Evolutionary conservation across 441 rosid genomes (phyloP).

Genomic region (Pelargonium myrrhifolium): DNA sequence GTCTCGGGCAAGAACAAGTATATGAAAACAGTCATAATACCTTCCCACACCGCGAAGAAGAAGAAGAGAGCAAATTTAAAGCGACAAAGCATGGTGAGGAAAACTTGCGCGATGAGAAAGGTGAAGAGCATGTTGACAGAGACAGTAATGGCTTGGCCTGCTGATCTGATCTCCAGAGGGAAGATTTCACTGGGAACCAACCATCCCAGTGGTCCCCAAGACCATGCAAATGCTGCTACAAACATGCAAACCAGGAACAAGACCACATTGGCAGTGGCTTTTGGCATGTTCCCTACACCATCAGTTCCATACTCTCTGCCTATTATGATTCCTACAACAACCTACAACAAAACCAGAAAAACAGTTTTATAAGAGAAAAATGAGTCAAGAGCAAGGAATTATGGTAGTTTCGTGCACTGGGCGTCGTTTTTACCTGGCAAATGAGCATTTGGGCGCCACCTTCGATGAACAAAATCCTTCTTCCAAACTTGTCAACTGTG

Average conservation of each 20-base stretch:
- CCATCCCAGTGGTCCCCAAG: slow-evolving; percentile 96
- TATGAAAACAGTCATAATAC: slow-evolving; percentile 54
- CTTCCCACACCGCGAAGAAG: slow-evolving; percentile 65
- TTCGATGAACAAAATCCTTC: slow-evolving; percentile 68
- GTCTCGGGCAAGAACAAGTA: slow-evolving; percentile 75
- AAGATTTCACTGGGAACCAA: slow-evolving; percentile 84
- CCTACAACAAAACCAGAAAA: slow-evolving; percentile 22
- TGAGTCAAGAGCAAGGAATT: no score
- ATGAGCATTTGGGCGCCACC: slow-evolving; percentile 77
- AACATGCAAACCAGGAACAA: slow-evolving; percentile 77
- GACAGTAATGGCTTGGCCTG: slow-evolving; percentile 76
- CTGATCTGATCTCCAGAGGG: slow-evolving; percentile 78
- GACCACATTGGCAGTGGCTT: slow-evolving; percentile 67
- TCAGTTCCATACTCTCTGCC: slow-evolving; percentile 61
- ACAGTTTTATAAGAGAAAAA: no score
- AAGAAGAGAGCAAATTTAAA: slow-evolving; percentile 77
- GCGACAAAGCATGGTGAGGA: slow-evolving; percentile 70
- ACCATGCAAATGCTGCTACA: slow-evolving; percentile 82
- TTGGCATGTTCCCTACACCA: slow-evolving; percentile 63
- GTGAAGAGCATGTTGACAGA: slow-evolving; percentile 87
- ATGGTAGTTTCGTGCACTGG: neutral
- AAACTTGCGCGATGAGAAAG: slow-evolving; percentile 58
- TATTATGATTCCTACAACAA: slow-evolving; percentile 52
- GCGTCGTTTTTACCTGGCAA: slow-evolving; percentile 43
- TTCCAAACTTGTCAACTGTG: slow-evolving; percentile 77